Percentiles rank a stretch among this genome's conserved stretches.
Evolutionary conservation across 2,329 filamentous ascomycete species (phyloP).

Genomic region (Penicillium sp.): DNA sequence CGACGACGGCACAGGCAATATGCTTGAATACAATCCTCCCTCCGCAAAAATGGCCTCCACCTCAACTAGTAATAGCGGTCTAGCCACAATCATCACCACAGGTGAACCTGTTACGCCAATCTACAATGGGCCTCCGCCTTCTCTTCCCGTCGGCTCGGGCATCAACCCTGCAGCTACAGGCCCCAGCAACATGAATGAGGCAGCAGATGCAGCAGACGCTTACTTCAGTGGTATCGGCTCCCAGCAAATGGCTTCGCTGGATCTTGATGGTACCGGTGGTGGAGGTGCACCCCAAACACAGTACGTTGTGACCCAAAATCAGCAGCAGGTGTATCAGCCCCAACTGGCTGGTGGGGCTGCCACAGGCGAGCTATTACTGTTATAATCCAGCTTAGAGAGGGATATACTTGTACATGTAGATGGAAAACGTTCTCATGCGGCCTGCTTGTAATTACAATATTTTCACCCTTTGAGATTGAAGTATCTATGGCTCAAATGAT

Average conservation of each 20-base stretch:
- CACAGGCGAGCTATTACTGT: conserved; percentile 69
- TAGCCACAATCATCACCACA: conserved; percentile 32
- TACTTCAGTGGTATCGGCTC: conserved; percentile 81
- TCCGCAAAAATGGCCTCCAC: conserved; percentile 30
- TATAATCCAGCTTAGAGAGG: conserved; percentile 44
- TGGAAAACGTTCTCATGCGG: conserved; percentile 9
- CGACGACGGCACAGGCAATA: conserved; percentile 31
- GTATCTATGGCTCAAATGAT: not conserved
- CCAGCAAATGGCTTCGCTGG: conserved; percentile 71
- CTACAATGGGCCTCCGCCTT: conserved; percentile 24
- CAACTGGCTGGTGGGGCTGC: conserved; percentile 61
- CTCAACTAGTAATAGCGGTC: conserved; percentile 28
- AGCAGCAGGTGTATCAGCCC: conserved; percentile 71
- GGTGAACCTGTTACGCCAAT: conserved; percentile 29
- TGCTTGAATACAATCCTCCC: conserved; percentile 38
- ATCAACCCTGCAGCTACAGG: conserved; percentile 73
- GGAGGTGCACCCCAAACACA: conserved; percentile 50
- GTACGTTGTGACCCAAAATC: conserved; percentile 77
- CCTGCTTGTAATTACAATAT: conserved; percentile 3
- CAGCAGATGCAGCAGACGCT: conserved; percentile 79
- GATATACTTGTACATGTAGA: conserved; percentile 18
- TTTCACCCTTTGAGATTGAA: not conserved
- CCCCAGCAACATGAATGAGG: conserved; percentile 60
- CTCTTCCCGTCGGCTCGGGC: conserved; percentile 57
- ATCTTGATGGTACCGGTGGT: conserved; percentile 64